Evolutionary conservation across 805 yeast species (phyloP), one percentile per base, ranked within the genome.

Genomic region (Myxozyma udenii): DNA sequence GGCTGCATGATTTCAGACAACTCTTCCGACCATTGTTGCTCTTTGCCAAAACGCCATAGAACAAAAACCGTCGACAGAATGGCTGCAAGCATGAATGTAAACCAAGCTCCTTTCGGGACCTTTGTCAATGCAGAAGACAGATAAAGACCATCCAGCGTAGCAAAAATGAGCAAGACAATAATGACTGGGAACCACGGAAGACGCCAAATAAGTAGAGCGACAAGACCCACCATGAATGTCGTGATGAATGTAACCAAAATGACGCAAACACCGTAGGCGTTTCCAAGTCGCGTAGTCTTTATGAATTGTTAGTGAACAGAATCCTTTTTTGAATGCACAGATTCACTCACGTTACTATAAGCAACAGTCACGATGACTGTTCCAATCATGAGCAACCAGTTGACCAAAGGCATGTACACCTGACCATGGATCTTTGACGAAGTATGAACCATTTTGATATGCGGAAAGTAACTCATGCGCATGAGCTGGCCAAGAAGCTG

Each of bases 91-190:
- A 74, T 66, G 28, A 80, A 64, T 0, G 84, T 79, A 60, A 79
- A 78, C 85, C 84, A 80, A 1, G 83, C 85, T 35, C 84, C 85
- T 54, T 76, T 78, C 0, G 76, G 74, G 2, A 80, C 73, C 62
- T 80, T 80, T 28, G 33, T 28, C 14, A 28, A 28, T 9, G 14
- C 79, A 3, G 83, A 73, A 46, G 73, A 65, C 16, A 79, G 70
- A 60, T 78, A 65, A 38, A 72, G 63, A 38, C 68, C 57, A 58
- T 80, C 84, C 32, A 80, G 66, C 0, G 81, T 72, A 5, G 75
- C 71, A 58, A 78, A 78, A 3, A 32, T 41, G 28, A 71, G 63
- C 57, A 70, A 75, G 3, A 66, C 38, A 1, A 73, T 33, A 2
- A 74, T 69, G 51, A 73, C 53, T n/a, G 42, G 14, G 22, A 72